Base-by-base conservation (phyloP, 73 alveolate genomes). In the Durusdinium trenchii region DNA sequence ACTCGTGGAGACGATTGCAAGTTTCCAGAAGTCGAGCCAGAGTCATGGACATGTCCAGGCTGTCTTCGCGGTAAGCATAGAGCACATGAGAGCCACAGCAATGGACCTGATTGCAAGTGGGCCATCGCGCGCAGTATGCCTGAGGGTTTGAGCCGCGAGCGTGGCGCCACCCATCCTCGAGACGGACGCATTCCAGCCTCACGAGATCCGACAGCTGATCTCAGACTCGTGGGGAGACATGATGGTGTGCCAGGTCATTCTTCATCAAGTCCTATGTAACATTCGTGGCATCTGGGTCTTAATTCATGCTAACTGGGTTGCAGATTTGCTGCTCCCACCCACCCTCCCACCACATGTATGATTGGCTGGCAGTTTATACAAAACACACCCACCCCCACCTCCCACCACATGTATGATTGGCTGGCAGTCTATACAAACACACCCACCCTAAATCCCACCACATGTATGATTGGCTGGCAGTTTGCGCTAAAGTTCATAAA, bases 141-240 rank as follows among this genome's bases (percentile, higher is more conserved):
- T 32, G 83, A 64, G 20, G 82, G 82, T 3, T 14, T 46, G 23
- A 23, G 40, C 0, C 61, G 84, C 12, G 95, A 86, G 14, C 95
- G 83, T 4, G 47, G 36, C 3, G 48, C 61, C 3, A 7, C 83
- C 5, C 84, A 57, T 30, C 95, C 95, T 16, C 23, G 95, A 5
- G 95, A 86, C 26, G 95, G 82, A 3, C 42, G 95, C 6, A 83
- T 86, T 30, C 94, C 94, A 9, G 94, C 94, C 10, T 52, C 26
- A 4, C 18, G 45, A 10, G 94, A 85, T 52, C 81, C 79, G 16
- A 42, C 94, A 3, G 57, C 60, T 18, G 51, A n/a, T 18, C 1
- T 50, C 35, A 7, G 79, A 16, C 23, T 52, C 20, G 20, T 3
- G 26, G 67, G 47, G 6, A 30, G 69, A 0, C 47, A 28, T 0